Evolutionary conservation across 495 filamentous ascomycete species (phyloP).

Genomic region (Oleoguttula mirabilis): DNA sequence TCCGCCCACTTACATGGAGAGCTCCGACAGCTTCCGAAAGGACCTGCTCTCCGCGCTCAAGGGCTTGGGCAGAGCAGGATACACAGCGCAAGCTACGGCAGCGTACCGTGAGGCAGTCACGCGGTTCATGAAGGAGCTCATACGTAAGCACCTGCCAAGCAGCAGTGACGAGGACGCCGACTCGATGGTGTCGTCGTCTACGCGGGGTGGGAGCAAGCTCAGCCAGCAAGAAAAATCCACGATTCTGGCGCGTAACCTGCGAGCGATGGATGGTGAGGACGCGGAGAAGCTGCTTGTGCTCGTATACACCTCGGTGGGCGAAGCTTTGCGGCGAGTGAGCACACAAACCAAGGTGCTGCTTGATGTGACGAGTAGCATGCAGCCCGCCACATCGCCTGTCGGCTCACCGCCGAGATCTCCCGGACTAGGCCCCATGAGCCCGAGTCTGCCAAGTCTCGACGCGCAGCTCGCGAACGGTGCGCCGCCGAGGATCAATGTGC

Average conservation of each 20-base stretch:
- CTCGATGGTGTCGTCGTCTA: slow-evolving; percentile 78
- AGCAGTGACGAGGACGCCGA: slow-evolving; percentile 89
- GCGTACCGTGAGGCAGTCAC: slow-evolving; percentile 79
- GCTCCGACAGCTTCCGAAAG: slow-evolving; percentile 54
- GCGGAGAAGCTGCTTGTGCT: slow-evolving; percentile 74
- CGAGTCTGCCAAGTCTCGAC: slow-evolving; percentile 8
- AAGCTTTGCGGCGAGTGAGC: slow-evolving; percentile 69
- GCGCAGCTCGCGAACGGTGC: slow-evolving; percentile 7
- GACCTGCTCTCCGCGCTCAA: slow-evolving; percentile 55
- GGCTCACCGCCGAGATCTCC: slow-evolving; percentile 15
- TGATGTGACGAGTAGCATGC: slow-evolving; percentile 76
- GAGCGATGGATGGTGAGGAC: slow-evolving; percentile 69
- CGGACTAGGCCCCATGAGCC: slow-evolving; percentile 20
- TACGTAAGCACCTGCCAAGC: slow-evolving; percentile 74
- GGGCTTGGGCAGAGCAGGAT: slow-evolving; percentile 66
- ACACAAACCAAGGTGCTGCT: slow-evolving; percentile 92
- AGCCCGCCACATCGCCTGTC: slow-evolving; percentile 23
- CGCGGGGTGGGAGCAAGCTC: slow-evolving; percentile 55
- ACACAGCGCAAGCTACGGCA: slow-evolving; percentile 65
- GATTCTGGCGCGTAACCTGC: slow-evolving; percentile 80
- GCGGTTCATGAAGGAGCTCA: slow-evolving; percentile 75
- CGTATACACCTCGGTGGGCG: slow-evolving; percentile 77
- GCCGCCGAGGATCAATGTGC: not conserved
- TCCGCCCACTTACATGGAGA: slow-evolving; percentile 61
- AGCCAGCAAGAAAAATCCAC: slow-evolving; percentile 82